Evolutionary conservation across 2,329 filamentous ascomycete species (phyloP), one percentile per base, ranked within the genome.

Genomic region (Fonsecaea multimorphosa): DNA sequence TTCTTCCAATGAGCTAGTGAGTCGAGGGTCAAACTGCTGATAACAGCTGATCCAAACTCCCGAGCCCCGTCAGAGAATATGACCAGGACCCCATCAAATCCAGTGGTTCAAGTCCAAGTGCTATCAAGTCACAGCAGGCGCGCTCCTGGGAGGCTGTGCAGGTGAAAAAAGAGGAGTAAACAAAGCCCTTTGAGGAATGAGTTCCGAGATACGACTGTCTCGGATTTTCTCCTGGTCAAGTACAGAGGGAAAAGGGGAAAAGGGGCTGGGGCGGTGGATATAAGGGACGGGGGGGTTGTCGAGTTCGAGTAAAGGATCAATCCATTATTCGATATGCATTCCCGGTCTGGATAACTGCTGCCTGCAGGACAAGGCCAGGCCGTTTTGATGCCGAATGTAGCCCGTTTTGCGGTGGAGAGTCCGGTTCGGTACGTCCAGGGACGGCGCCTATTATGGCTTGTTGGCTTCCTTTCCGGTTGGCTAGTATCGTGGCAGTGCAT

Each of bases 251-350:
- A 11, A 49, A 24, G 2, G 44, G 22, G 19, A 49, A 11, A 49
- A 24, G 44, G 44, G 44, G 22, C 12, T 22, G 19, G 44, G 22
- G 8, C 22, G 9, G 22, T 49, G 16, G 16, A 49, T 49, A n/a
- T 5, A 11, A 19, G 44, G 44, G 22, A 4, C 5, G 44, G 9
- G 9, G 22, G 44, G 8, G 27, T 49, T 24, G 22, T 49, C 44
- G 44, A 49, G 8, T 14, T 49, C 22, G 44, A 49, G 19, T 49
- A 49, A 49, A 24, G 3, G 12, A 49, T 24, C 44, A 27, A 27
- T 49, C 19, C 44, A 49, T 49, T 49, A 49, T 14, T 49, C 44
- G 44, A 24, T 9, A 49, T 24, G 44, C 44, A 49, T 49, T 49
- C 44, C 44, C 22, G 19, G 8, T 27, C 27, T 49, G 19, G 44